Evolutionary conservation across 306 rosid genomes (phyloP).

Genomic region (Medicago lupulina): DNA sequence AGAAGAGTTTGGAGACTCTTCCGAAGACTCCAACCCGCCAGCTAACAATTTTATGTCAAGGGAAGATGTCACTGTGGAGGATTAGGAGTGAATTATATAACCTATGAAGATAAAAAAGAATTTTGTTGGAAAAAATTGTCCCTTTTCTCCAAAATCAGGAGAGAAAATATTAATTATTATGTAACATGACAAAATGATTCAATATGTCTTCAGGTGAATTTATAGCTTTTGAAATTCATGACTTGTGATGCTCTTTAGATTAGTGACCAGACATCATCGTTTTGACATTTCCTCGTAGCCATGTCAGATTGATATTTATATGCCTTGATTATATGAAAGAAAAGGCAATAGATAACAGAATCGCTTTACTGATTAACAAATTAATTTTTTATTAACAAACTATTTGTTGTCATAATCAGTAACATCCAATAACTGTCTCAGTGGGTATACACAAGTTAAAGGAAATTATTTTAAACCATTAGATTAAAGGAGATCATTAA

Average conservation of each 20-base stretch:
- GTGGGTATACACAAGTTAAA: no score
- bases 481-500: no score
- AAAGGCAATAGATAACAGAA: conserved; percentile 5
- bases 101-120: neutral
- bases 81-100: conserved; percentile 8
- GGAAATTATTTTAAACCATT: no score
- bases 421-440: neutral
- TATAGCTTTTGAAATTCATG: conserved; percentile 35
- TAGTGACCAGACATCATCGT: conserved; percentile 2
- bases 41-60: conserved; percentile 51
- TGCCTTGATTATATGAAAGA: neutral
- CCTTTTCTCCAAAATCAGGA: conserved; percentile 36
- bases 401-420: neutral
- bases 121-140: neutral
- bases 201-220: conserved; percentile 29
- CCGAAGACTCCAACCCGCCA: conserved; percentile 73
- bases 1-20: conserved; percentile 87
- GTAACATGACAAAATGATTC: conserved; percentile 38
- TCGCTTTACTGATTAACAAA: neutral
- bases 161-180: conserved; percentile 23
- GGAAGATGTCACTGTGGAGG: conserved; percentile 59
- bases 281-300: conserved; percentile 24
- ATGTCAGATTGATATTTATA: conserved; percentile 16
- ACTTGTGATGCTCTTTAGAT: conserved; percentile 30
- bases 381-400: neutral